Evolutionary conservation across 257 asterid genomes (phyloP).

Genomic region (Nicotiana undulata): DNA sequence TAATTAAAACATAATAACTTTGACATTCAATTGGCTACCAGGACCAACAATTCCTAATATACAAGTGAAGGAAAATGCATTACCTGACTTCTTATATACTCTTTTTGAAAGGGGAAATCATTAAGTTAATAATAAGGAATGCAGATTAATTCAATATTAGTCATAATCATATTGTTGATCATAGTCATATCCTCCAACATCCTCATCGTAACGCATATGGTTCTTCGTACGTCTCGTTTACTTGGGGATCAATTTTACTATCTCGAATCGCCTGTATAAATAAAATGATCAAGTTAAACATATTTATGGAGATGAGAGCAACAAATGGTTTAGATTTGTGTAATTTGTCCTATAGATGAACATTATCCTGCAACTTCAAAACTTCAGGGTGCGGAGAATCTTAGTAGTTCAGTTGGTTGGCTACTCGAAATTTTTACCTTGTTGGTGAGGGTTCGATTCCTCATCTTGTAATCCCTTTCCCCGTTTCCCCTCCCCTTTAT

Average conservation of each 20-base stretch:
- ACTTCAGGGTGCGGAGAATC: neutral
- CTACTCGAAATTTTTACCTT: too few species aligned
- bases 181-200: slow-evolving; percentile 22
- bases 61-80: neutral
- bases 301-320: neutral
- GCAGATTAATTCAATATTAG: neutral
- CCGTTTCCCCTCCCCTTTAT: too few species aligned
- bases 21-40: neutral
- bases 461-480: too few species aligned
- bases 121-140: neutral
- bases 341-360: neutral
- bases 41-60: neutral
- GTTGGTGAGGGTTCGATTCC: too few species aligned
- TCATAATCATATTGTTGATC: slow-evolving; percentile 17
- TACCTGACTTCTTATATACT: neutral
- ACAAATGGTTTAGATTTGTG: neutral
- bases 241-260: slow-evolving; percentile 8
- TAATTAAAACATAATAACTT: too few species aligned
- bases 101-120: neutral
- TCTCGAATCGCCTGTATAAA: slow-evolving; percentile 18
- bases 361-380: neutral
- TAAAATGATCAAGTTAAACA: slow-evolving; percentile 1
- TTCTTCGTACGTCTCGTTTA: slow-evolving; percentile 16
- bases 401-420: too few species aligned
- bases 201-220: neutral